Base-by-base conservation (phyloP, 148 eudicot genomes). In the Fallopia convolvulus region DNA sequence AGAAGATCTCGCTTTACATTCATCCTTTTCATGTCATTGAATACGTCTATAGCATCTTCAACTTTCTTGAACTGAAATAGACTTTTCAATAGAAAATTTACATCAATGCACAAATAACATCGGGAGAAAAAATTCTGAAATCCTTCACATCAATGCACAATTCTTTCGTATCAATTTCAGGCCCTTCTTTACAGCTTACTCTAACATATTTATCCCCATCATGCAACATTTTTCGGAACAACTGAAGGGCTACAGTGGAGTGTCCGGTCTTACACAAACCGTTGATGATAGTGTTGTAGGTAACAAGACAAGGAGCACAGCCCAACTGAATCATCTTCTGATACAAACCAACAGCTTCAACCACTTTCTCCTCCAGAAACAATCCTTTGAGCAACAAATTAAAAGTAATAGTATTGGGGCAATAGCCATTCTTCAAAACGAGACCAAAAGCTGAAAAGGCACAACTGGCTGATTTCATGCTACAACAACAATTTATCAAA, bases 381-480 rank as follows among this genome's bases (percentile, higher is more conserved):
- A 82, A 71, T 55, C 79, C 84, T 44, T 79, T 82, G 23, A 82
- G 2, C 70, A 82, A 47, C n/a, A 81, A 49, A 21, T 70, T 76
- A 70, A 50, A 82, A 32, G 82, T 79, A 44, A 75, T 74, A n/a
- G 60, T 72, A 63, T 74, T 9, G 47, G 81, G 72, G 23, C 10
- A n/a, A 53, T 75, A 79, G 48, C 81, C 84, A 72, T 36, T 82
- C 74, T 82, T 82, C 44, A 82, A n/a, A 72, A 82, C n/a, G 4
- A 63, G 60, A 21, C 84, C 84, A 50, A 79, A 60, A 60, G 76
- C 82, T 20, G 74, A 63, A 36, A 82, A 79, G 30, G 76, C 84
- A n/a, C 74, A 26, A 47, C 66, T 65, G 10, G 53, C 40, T 68
- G 72, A 75, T 12, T 39, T 76, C 81, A 55, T 75, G 70, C 66